Evolutionary conservation across 2,329 filamentous ascomycete species (phyloP).

Genomic region (Stenocarpella maydis): DNA sequence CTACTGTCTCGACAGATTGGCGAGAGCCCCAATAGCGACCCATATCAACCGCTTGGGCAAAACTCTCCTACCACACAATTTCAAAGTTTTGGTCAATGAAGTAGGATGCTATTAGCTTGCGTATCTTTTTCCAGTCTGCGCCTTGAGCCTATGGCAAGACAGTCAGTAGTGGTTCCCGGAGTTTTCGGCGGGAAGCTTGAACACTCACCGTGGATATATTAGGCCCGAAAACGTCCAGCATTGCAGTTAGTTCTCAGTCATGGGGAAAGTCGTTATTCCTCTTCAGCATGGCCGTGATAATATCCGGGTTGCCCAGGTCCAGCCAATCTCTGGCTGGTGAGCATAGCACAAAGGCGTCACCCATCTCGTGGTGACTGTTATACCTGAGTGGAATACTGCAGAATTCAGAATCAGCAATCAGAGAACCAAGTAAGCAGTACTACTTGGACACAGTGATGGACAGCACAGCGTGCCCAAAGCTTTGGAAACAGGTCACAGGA

Average conservation of each 20-base stretch:
- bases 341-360: conserved; percentile 38
- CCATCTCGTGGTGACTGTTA: conserved; percentile 38
- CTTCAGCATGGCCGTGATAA: conserved; percentile 28
- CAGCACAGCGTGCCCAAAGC: too few relatives aligned
- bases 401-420: too few relatives aligned
- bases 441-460: too few relatives aligned
- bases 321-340: conserved; percentile 36
- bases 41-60: conserved; percentile 41
- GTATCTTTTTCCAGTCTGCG: conserved; percentile 38
- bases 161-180: too few relatives aligned
- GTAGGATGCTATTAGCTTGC: conserved; percentile 39
- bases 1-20: conserved; percentile 35
- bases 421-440: too few relatives aligned
- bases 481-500: too few relatives aligned
- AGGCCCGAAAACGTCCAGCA: conserved; percentile 37
- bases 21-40: conserved; percentile 41
- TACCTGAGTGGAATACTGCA: conserved; percentile 5
- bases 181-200: too few relatives aligned
- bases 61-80: conserved; percentile 42
- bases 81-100: conserved; percentile 44
- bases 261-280: conserved; percentile 37
- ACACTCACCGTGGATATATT: conserved; percentile 35
- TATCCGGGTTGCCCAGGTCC: conserved; percentile 35
- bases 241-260: conserved; percentile 31
- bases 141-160: conserved; percentile 29